Evolutionary conservation across 1,284 basidiomycete genomes (phyloP).

Genomic region (Rugosomyces carneus): DNA sequence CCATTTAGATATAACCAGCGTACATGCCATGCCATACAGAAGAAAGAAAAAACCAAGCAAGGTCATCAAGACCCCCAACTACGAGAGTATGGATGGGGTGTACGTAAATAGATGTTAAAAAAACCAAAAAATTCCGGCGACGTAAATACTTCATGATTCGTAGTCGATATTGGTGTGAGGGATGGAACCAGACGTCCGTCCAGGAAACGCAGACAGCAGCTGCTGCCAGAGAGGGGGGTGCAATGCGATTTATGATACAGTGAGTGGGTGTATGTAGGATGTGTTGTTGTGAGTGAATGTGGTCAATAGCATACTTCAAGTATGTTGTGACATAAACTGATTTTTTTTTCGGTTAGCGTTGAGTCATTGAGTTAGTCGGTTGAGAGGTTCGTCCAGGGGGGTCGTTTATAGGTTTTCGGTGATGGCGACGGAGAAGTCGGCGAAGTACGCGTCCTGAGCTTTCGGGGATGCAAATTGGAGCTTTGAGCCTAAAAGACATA

Average conservation of each 20-base stretch:
- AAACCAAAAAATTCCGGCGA: conserved; percentile 14
- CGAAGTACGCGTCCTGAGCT: conserved; percentile 53
- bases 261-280: conserved; percentile 12
- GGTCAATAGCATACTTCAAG: conserved; percentile 6
- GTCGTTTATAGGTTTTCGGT: conserved; percentile 38
- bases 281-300: conserved; percentile 7
- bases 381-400: conserved; percentile 3
- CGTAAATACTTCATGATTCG: conserved; percentile 3
- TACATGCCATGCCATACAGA: conserved; percentile 7
- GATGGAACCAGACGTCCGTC: background rate
- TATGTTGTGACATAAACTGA: conserved; percentile 3
- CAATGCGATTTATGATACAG: conserved; percentile 14
- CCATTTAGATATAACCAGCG: conserved; percentile 11
- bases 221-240: background rate
- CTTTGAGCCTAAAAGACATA: conserved; percentile 30
- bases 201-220: conserved; percentile 1
- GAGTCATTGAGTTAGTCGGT: too few relatives aligned
- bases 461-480: conserved; percentile 46
- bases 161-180: too few relatives aligned
- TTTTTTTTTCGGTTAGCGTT: too few relatives aligned
- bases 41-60: conserved; percentile 6
- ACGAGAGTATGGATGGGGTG: conserved; percentile 5
- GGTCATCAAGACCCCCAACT: conserved; percentile 13
- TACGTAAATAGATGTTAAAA: conserved; percentile 8
- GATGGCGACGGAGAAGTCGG: conserved; percentile 60